phyloP scores from a whole-genome alignment of 2,329 filamentous ascomycete species.

The Botryotinia convoluta region DNA sequence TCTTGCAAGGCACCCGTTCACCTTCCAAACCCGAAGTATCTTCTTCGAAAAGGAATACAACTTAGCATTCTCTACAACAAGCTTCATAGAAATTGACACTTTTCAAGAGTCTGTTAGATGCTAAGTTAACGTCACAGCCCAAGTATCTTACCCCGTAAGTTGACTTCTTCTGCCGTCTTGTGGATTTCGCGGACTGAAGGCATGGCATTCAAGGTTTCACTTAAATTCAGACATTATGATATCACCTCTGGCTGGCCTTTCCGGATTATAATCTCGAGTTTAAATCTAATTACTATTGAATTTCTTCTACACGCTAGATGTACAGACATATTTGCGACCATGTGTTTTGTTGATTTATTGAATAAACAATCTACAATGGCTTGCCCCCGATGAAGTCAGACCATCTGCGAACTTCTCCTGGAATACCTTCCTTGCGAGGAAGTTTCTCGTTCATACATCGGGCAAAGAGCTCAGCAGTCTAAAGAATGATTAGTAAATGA shows the following conservation, averaged over 20 bases:
- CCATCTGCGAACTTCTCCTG: slow-evolving; percentile 88
- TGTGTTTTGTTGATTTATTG: not conserved
- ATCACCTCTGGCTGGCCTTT: not conserved
- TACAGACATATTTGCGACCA: not conserved
- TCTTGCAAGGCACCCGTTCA: not conserved
- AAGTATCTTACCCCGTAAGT: not conserved
- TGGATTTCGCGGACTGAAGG: not conserved
- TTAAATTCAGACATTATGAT: not conserved
- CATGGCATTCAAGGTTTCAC: not conserved
- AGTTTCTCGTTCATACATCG: slow-evolving; percentile 98
- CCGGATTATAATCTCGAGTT: not conserved
- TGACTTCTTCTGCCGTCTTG: not conserved
- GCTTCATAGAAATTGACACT: not conserved
- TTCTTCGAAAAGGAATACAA: no score
- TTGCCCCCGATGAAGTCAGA: slow-evolving; percentile 91
- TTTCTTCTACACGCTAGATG: not conserved
- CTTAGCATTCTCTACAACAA: not conserved
- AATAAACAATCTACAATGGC: slow-evolving; percentile 57
- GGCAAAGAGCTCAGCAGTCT: slow-evolving; percentile 95
- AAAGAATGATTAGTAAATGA: slow-evolving; percentile 19
- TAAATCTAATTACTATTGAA: slow-evolving; percentile 4
- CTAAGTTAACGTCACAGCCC: not conserved
- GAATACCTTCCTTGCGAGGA: slow-evolving; percentile 82
- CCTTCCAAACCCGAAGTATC: not conserved
- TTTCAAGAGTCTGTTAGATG: not conserved